Evolutionary conservation across 768 basidiomycete species (phyloP), one percentile per base, ranked within the genome.

Genomic region (Lentinula aciculospora): DNA sequence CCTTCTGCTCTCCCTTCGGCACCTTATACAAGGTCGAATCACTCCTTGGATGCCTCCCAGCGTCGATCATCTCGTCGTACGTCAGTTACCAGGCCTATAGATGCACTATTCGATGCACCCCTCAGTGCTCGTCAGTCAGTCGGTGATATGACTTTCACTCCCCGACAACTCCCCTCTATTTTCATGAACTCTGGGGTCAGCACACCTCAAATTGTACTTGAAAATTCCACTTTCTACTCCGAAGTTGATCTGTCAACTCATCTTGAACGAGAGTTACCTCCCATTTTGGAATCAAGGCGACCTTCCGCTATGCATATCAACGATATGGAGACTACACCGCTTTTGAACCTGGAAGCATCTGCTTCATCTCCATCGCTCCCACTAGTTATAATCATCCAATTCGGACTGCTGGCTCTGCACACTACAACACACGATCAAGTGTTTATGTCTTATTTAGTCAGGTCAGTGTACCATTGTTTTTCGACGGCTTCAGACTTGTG

Each of bases 391-490:
- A 97, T 98, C 63, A 65, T 89, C 15, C 95, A 97, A 72, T 97
- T 96, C 69, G 91, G 91, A 21, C 72, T 94, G 61, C 75, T 98
- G 60, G 94, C 94, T 2, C 70, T 98, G 53, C 94, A 97, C 67
- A 84, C 85, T 34, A 92, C 89, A 15, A 92, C 89, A 1, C 94
- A 95, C 64, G 90, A 95, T 73, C 92, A 96, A 70, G 72, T 94
- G 25, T 92, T 97, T 75, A 81, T 95, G 68, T 90, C 90, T 1
- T 96, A 95, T 72, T 84, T 95, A 21, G 90, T 94, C 47, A 85
- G 89, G 89, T 91, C 66, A 74, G 88, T 80, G 36, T n/a, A n/a
- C n/a, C n/a, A n/a, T n/a, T n/a, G n/a, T 19, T 23, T 8, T 15
- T 23, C 7, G 12, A 10, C 4, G 8, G 21, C 19, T 7, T 21